Base-by-base conservation (phyloP, 371 early-diverging fungal genomes). In the Thermomucor indicae-seudaticae region DNA sequence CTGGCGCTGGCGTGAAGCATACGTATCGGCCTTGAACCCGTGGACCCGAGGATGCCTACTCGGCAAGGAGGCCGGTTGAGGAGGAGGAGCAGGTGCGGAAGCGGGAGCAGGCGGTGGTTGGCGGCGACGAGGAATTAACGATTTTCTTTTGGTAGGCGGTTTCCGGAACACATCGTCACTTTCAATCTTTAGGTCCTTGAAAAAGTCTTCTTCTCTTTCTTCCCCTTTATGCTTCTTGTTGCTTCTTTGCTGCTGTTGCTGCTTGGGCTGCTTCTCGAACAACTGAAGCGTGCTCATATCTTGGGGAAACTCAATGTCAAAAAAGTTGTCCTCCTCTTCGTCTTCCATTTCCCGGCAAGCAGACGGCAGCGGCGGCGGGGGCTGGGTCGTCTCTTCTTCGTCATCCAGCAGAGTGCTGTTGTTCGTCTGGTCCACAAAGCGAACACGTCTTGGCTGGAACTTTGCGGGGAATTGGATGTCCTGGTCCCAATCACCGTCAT, bases 141-240 rank as follows among this genome's bases (percentile, higher is more conserved):
- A 14, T n/a, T 23, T 24, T 30, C 17, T 20, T 47, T 48, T 16
- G 24, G 27, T 28, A 4, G 29, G 25, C 7, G 43, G 22, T 5
- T 25, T 8, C 30, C 25, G 30, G 27, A 56, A 56, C 31, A 39
- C 48, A 35, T 51, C 38, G 17, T 54, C 51, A 22, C 35, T 28
- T 6, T 65, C 58, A 17, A 71, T 47, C 19, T 51, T 16, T 2
- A 71, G 38, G 12, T 51, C 72, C 14, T 65, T 55, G 23, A 40
- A 47, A 44, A 67, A 67, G 22, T 71, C 65, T 23, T 70, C 62
- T 16, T 67, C 63, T n/a, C n/a, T n/a, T n/a, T n/a, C n/a, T n/a
- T n/a, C n/a, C n/a, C n/a, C n/a, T 14, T 39, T 11, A 7, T 11
- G 19, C 5, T 43, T 12, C 23, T 39, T 43, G 41, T 23, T 20